Evolutionary conservation across 2,329 filamentous ascomycete genomes (phyloP), one percentile per base, ranked within the genome.

Genomic region (Paecilomyces formosus): DNA sequence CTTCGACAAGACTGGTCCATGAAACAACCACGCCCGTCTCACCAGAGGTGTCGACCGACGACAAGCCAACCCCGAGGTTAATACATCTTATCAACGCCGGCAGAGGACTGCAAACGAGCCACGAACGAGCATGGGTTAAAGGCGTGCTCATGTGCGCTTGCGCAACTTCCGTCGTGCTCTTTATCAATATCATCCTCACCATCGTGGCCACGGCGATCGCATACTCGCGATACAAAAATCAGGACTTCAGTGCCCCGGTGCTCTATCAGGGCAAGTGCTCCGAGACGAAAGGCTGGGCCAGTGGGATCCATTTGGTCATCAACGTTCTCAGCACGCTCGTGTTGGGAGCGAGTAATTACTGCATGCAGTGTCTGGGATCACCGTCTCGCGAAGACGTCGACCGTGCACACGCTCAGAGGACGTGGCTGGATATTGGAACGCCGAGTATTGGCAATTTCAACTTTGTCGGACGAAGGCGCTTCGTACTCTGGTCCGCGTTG

Each of bases 341-440:
- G 2, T 52, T 70, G 2, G 60, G 57, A 0, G 60, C 61, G 3
- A 66, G 63, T 26, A 70, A 65, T 28, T 68, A 67, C 53, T 64
- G 64, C 0, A 69, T 70, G 66, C 67, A 70, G 55, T 62, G 66
- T 1, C 4, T 70, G 8, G 61, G 54, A 26, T 62, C 68, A 11
- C 68, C 68, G 0, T 66, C 66, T 2, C 53, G 66, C 15, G 5
- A 45, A 2, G 67, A 70, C 1, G 55, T 69, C 21, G 62, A 68
- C 26, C 35, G 21, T 9, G 63, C 63, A 1, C 68, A 70, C 24
- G 39, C 52, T 11, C 54, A 53, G 31, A 30, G 56, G n/a, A 49
- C 9, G 15, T 58, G 39, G 12, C 53, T 60, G 6, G 56, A 60
- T 53, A 60, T 60, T 49, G 58, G 58, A 21, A 55, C 55, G 26